Conservation (phyloP, 2,329 filamentous ascomycete species). For the Aspergillus brasiliensis region DNA sequence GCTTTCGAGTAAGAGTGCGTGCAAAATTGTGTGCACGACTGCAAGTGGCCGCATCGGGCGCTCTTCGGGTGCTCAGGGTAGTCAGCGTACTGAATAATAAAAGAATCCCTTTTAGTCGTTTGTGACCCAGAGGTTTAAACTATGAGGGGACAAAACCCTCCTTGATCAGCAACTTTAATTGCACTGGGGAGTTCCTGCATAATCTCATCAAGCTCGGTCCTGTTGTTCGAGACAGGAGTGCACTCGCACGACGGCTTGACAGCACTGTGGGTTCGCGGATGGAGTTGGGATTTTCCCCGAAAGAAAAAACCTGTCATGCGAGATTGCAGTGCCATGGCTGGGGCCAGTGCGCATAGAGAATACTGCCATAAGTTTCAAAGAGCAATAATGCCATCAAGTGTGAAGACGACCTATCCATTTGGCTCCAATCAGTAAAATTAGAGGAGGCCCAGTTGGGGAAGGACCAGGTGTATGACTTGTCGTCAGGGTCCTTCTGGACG, state of each 20-base stretch:
- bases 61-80: slow-evolving; percentile 5
- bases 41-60: slow-evolving; percentile 8
- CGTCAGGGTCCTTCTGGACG: not conserved
- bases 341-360: slow-evolving; percentile 10
- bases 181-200: slow-evolving; percentile 24
- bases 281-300: not conserved
- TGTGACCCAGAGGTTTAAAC: slow-evolving; percentile 15
- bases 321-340: slow-evolving; percentile 25
- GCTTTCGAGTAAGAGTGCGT: slow-evolving; percentile 6
- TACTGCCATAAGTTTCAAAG: slow-evolving; percentile 16
- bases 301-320: slow-evolving; percentile 14
- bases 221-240: slow-evolving; percentile 10
- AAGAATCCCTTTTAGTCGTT: not conserved
- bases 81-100: not conserved
- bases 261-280: not conserved
- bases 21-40: slow-evolving; percentile 6
- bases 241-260: slow-evolving; percentile 3
- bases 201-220: slow-evolving; percentile 13
- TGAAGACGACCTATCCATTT: slow-evolving; percentile 3
- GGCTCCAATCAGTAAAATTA: slow-evolving; percentile 12
- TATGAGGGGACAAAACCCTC: slow-evolving; percentile 14
- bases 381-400: not conserved
- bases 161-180: slow-evolving; percentile 26
- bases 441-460: slow-evolving; percentile 4
- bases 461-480: slow-evolving; percentile 1